These are phyloP conservation scores for Fraxinus paxiana DNA, from an alignment of 305 asterid species.

Conservation along the genomic window DNA sequence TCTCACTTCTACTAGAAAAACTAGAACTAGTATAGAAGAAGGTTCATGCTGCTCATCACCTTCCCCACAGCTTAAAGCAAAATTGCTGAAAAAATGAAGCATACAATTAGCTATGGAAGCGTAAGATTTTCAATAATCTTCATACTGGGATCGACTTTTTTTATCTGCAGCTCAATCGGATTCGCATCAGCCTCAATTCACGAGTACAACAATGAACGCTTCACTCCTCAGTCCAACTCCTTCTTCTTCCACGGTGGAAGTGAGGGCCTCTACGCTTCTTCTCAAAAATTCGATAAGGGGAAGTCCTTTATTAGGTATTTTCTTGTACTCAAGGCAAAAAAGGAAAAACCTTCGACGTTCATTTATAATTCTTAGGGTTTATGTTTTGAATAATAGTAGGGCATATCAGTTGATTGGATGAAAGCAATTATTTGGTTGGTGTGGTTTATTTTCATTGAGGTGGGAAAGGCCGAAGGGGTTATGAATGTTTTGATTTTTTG, in stretches of 20 bases:
- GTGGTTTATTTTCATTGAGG: not conserved
- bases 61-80: not conserved
- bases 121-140: not conserved
- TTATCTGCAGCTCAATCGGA: not conserved
- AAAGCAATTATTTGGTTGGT: not conserved
- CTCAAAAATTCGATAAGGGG: conserved; percentile 62
- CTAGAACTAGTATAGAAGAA: not conserved
- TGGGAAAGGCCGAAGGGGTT: not conserved
- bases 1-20: not conserved
- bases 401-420: not conserved
- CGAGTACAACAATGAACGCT: conserved; percentile 70
- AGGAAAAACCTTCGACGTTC: not conserved
- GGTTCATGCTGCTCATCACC: not conserved
- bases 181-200: conserved; percentile 65
- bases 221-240: conserved; percentile 77
- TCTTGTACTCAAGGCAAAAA: not conserved
- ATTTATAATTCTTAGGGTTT: not conserved
- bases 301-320: conserved; percentile 80
- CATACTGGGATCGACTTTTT: not conserved
- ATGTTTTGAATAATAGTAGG: not conserved
- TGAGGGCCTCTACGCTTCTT: conserved; percentile 83
- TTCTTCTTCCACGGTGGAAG: conserved; percentile 82
- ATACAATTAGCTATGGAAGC: not conserved
- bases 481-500: not conserved
- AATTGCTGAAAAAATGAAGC: not conserved